Base-by-base conservation (phyloP, 1,139 yeast genomes). In the Hyphopichia fennica region DNA sequence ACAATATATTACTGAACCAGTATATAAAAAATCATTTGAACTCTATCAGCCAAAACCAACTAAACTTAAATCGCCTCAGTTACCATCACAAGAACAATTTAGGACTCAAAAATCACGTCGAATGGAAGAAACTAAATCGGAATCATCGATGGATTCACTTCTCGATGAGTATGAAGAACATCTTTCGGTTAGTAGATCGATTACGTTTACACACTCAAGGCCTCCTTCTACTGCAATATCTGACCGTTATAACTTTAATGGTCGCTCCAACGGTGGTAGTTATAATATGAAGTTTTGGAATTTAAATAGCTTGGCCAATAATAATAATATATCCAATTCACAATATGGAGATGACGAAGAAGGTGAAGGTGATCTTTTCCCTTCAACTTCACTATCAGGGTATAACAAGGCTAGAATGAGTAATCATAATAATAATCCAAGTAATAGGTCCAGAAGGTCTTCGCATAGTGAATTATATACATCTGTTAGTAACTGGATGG, bases 101-200 rank as follows among this genome's bases (percentile, higher is more conserved):
- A 28, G 13, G 7, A 16, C 9, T 4, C 28, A 25, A 5, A 4
- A 25, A 9, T 7, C 28, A 25, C 28, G 13, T 25, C 28, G 28
- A 8, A 25, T 25, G 28, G 28, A 25, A 25, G 28, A 25, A 7
- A 39, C 41, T 8, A 58, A 60, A 40, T 66, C 72, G 2, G 73
- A 67, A 17, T 75, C 81, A 1, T 68, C 77, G 1, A 63, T 78
- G 64, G 84, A 79, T 52, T 69, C 81, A 1, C 61, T 79, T 15
- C 57, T 80, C 14, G 82, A 78, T 45, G 79, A 74, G 46, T 79
- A 77, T 49, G 79, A 77, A 45, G 75, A 72, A 43, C 66, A 65
- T 38, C 60, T 70, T 32, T 56, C 67, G 4, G 53, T 57, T 33
- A 54, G 70, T n/a, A 60, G 55, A 42, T 61, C 71, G 2, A 51